phyloP scores from a whole-genome alignment of 257 asterid species.

The Galeopsis tetrahit region DNA sequence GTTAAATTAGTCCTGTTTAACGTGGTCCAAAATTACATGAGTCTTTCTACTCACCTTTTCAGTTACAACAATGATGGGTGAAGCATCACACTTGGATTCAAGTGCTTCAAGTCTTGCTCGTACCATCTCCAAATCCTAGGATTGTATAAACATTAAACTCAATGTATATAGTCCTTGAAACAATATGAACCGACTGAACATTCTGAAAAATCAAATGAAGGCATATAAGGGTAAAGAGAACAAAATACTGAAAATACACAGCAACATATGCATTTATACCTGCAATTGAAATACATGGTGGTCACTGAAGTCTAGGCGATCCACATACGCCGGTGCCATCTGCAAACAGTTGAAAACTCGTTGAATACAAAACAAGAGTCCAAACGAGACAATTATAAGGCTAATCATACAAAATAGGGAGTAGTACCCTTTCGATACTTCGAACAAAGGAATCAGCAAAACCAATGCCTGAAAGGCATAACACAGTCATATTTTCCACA shows the following conservation, averaged over 20 bases:
- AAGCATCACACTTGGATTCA: conserved; percentile 49
- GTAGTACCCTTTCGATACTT: conserved; percentile 70
- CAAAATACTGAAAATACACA: not conserved
- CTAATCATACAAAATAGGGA: not conserved
- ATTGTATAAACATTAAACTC: conserved; percentile 29
- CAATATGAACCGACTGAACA: not conserved
- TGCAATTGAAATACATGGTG: conserved; percentile 68
- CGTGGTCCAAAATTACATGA: conserved; percentile 8
- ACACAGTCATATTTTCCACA: conserved; percentile 44
- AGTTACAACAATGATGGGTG: conserved; percentile 72
- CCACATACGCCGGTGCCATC: conserved; percentile 82
- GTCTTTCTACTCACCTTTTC: conserved; percentile 72
- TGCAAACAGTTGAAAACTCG: conserved; percentile 44
- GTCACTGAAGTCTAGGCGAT: conserved; percentile 83
- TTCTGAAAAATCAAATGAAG: conserved; percentile 13
- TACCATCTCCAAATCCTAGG: conserved; percentile 66
- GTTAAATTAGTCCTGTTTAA: not conserved
- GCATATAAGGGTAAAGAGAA: not conserved
- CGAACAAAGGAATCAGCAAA: conserved; percentile 73
- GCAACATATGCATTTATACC: conserved; percentile 42
- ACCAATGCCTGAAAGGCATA: conserved; percentile 91
- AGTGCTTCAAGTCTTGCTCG: conserved; percentile 64
- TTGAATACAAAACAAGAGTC: conserved; percentile 8
- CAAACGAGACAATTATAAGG: conserved; percentile 10
- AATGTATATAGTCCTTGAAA: not conserved